phyloP scores from a whole-genome alignment of 306 rosid species.

The Cucumis hystrix region DNA sequence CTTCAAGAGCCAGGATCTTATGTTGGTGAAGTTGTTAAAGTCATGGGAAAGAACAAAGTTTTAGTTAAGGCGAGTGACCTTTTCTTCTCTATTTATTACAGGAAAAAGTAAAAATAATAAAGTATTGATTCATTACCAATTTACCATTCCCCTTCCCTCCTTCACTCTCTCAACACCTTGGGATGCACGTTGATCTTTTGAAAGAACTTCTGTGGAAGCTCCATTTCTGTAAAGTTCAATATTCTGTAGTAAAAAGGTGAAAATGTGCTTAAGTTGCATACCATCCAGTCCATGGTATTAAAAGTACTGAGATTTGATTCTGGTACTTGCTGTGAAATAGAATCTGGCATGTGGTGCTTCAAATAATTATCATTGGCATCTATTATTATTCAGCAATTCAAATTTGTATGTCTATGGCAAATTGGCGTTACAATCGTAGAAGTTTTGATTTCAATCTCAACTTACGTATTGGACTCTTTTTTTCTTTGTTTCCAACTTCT shows the following conservation, averaged over 20 bases:
- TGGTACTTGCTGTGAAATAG: not conserved
- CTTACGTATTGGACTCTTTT: not conserved
- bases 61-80: constrained; percentile 60
- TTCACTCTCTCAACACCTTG: not conserved
- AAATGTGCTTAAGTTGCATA: not conserved
- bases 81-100: not conserved
- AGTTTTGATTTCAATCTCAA: not conserved
- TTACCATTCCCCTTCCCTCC: not conserved
- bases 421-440: not conserved
- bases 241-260: not conserved
- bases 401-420: not conserved
- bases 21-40: constrained; percentile 98
- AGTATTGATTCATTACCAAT: not conserved
- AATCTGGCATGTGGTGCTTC: not conserved
- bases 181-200: not conserved
- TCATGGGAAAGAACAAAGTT: constrained; percentile 97
- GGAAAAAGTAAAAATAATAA: not conserved
- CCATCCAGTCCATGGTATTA: not conserved
- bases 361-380: not conserved
- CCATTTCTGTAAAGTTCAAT: not conserved
- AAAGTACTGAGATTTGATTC: not conserved
- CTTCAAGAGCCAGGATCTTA: constrained; percentile 99
- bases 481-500: not conserved
- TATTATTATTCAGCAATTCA: not conserved
- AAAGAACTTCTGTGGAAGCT: not conserved